Evolutionary conservation across 192 early-diverging fungal species (phyloP), one percentile per base, ranked within the genome.

Genomic region (Backusella psychrophila): DNA sequence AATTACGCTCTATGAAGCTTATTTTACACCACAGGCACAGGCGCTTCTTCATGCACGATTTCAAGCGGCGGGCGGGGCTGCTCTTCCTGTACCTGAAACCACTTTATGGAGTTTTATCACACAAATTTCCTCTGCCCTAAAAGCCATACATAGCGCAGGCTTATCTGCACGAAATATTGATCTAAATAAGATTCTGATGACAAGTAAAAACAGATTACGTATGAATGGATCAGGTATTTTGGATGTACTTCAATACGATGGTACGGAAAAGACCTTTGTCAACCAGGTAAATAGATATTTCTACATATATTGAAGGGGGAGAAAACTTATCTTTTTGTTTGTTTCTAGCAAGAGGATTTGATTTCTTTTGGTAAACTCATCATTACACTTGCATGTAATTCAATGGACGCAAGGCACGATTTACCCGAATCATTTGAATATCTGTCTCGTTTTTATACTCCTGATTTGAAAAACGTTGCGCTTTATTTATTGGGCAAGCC

Each of bases 391-490:
- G 92, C 94, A 14, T 94, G 93, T 80, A 91, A 93, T 49, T 90
- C 92, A 2, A 81, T 92, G 15, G 79, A 84, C 8, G 87, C 92
- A 6, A 81, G 91, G 11, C 88, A 92, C 65, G 93, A 95, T 74
- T 82, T 95, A 36, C 85, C 89, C 39, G 90, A 92, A 83, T 93
- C 90, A 3, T 87, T 97, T 44, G 94, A 95, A 4, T 89, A 89
- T 76, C 89, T 97, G 49, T 85, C 91, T 11, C 88, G 91, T 8
- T 81, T 88, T 63, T 95, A 93, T 82, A 91, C 94, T 14, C 80
- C 87, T 2, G 94, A 97, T 74, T 78, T 98, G 56, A 96, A 94
- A 82, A 94, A 94, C 76, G 87, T 97, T 26, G 89, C 95, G 26
- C 76, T 94, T 35, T 94, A 91, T 78, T 80, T 97, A 49, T 79